phyloP scores from a whole-genome alignment of 2,329 filamentous ascomycete genomes.

The Xylaria sp. region DNA sequence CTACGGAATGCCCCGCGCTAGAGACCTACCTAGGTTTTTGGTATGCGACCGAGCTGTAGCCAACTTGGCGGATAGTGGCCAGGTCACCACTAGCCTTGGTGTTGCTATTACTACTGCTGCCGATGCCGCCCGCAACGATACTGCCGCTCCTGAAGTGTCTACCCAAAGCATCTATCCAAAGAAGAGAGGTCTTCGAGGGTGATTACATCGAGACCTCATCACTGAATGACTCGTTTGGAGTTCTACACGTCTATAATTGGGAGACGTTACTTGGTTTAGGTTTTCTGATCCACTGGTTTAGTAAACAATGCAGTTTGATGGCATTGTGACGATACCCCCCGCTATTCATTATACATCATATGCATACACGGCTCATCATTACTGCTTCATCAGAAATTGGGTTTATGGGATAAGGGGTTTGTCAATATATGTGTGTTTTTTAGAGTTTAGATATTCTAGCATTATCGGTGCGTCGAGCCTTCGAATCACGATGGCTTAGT shows the following conservation, averaged over 20 bases:
- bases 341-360: not conserved
- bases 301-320: not conserved
- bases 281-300: not conserved
- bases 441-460: not conserved
- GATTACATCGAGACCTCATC: not conserved
- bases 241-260: not conserved
- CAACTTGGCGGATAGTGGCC: not conserved
- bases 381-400: not conserved
- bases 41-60: not conserved
- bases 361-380: constrained; percentile 13
- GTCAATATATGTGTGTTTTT: constrained; percentile 1
- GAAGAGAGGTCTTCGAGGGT: not conserved
- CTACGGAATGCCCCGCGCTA: constrained; percentile 23
- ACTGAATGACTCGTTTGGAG: not conserved
- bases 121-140: too few relatives aligned
- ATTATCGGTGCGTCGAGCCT: not conserved
- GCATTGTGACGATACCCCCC: not conserved
- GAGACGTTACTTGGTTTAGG: not conserved
- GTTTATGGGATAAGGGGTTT: not conserved
- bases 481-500: too few relatives aligned
- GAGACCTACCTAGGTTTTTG: too few relatives aligned
- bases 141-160: not conserved
- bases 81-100: not conserved
- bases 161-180: too few relatives aligned
- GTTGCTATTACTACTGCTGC: not conserved